Evolutionary conservation across 371 early-diverging fungal genomes (phyloP).

Genomic region (Nematocida parisii): DNA sequence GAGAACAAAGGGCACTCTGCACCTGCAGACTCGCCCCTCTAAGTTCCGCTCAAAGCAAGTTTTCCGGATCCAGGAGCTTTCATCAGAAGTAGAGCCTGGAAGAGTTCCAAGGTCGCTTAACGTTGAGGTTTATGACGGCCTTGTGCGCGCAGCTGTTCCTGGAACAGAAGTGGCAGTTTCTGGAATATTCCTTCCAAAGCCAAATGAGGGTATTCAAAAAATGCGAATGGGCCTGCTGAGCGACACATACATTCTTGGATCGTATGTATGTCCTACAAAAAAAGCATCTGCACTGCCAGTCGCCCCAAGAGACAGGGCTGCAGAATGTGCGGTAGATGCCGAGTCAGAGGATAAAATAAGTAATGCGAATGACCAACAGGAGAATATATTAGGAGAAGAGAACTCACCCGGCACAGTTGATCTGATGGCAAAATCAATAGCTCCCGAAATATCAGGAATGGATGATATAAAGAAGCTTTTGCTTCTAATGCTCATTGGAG

Average conservation of each 20-base stretch:
- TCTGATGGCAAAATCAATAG: slow-evolving; percentile 78
- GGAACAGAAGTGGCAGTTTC: slow-evolving; percentile 83
- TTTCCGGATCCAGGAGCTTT: slow-evolving; percentile 70
- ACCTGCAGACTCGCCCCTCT: slow-evolving; percentile 85
- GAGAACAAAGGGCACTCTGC: slow-evolving; percentile 78
- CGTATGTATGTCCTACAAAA: slow-evolving; percentile 78
- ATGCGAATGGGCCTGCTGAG: slow-evolving; percentile 86
- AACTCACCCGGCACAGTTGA: slow-evolving; percentile 58
- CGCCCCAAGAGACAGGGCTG: background rate
- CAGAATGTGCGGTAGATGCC: background rate
- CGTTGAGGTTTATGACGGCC: slow-evolving; percentile 78
- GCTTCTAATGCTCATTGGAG: slow-evolving; percentile 86
- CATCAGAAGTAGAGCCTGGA: slow-evolving; percentile 94
- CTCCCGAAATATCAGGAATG: slow-evolving; percentile 93
- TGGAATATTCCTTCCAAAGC: slow-evolving; percentile 87
- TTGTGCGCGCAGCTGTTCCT: slow-evolving; percentile 79
- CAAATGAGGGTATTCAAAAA: slow-evolving; percentile 84
- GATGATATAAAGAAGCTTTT: slow-evolving; percentile 93
- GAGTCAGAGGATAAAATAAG: slow-evolving; percentile 50
- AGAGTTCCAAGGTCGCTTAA: slow-evolving; percentile 91
- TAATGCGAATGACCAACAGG: slow-evolving; percentile 78
- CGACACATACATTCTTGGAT: slow-evolving; percentile 86
- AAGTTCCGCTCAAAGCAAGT: slow-evolving; percentile 74
- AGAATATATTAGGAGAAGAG: slow-evolving; percentile 63
- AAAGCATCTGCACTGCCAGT: slow-evolving; percentile 73